These are phyloP conservation scores for Cyamopsis tetragonoloba DNA, from an alignment of 306 rosid genomes.

Conservation along the genomic window DNA sequence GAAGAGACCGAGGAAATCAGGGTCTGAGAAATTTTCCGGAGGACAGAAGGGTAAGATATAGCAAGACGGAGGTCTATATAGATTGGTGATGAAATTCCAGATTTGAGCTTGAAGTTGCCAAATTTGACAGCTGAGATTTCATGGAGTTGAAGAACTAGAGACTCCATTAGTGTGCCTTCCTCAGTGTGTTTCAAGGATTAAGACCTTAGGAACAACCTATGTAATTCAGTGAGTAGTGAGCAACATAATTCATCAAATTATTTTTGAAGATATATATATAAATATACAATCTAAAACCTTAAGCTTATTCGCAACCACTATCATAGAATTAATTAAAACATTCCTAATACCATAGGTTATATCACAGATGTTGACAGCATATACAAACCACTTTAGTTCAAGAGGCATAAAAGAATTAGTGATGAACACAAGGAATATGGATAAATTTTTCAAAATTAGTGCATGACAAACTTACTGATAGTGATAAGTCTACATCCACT, in stretches of 20 bases:
- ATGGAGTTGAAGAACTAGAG: slow-evolving; percentile 74
- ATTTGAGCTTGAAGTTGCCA: slow-evolving; percentile 85
- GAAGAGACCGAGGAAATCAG: slow-evolving; percentile 59
- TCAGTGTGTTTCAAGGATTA: neutral
- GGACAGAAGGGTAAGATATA: slow-evolving; percentile 72
- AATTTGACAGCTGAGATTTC: slow-evolving; percentile 92
- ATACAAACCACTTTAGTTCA: neutral
- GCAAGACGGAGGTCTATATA: slow-evolving; percentile 84
- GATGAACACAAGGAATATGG: neutral
- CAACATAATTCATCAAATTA: neutral
- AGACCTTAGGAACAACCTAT: slow-evolving; percentile 8
- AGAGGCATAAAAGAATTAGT: neutral
- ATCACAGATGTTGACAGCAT: neutral
- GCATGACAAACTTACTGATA: slow-evolving; percentile 3
- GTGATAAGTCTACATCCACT: neutral
- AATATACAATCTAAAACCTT: neutral
- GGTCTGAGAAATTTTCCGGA: slow-evolving; percentile 70
- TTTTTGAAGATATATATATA: neutral
- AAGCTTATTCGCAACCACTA: neutral
- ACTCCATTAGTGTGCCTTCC: slow-evolving; percentile 42
- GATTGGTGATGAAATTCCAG: slow-evolving; percentile 84
- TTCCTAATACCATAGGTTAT: slow-evolving; percentile 7
- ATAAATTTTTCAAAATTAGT: neutral
- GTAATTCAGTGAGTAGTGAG: slow-evolving; percentile 3
- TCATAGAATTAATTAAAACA: neutral